Percentiles rank a stretch among this genome's conserved stretches.
These are phyloP conservation scores for Cryptococcus hybrid DNA, from an alignment of 1,284 basidiomycete species.

Conservation along the genomic window DNA sequence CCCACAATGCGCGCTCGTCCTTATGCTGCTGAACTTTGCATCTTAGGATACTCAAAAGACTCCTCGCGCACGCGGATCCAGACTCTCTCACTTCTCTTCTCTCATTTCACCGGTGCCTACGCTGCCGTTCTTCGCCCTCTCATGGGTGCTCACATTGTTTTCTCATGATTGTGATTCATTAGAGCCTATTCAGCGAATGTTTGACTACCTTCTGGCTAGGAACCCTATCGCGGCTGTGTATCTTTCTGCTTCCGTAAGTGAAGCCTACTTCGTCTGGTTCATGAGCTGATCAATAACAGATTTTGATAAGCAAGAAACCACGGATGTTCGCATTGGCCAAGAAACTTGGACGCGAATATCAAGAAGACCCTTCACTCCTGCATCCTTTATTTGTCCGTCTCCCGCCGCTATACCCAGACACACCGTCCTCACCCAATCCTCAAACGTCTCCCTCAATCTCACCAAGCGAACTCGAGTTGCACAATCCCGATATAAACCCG, in stretches of 20 bases:
- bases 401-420: constrained; percentile 60
- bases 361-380: constrained; percentile 52
- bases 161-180: constrained; percentile 86
- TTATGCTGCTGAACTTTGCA: not conserved
- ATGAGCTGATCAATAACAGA: constrained; percentile 27
- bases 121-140: constrained; percentile 60
- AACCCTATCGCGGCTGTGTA: constrained; percentile 80
- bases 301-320: constrained; percentile 47
- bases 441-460: not conserved
- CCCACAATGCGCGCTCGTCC: not conserved
- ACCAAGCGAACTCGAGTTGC: not conserved
- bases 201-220: constrained; percentile 79
- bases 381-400: constrained; percentile 73
- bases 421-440: constrained; percentile 20
- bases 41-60: constrained; percentile 63
- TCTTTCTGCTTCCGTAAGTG: constrained; percentile 48
- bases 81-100: constrained; percentile 58
- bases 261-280: not conserved
- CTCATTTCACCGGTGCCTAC: constrained; percentile 42
- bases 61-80: constrained; percentile 68
- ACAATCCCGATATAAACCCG: constrained; percentile 23
- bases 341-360: constrained; percentile 33
- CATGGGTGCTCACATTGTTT: constrained; percentile 85
- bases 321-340: constrained; percentile 38
- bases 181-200: constrained; percentile 77